Evolutionary conservation across 2,329 filamentous ascomycete genomes (phyloP).

Genomic region (Fusarium mexicanum): DNA sequence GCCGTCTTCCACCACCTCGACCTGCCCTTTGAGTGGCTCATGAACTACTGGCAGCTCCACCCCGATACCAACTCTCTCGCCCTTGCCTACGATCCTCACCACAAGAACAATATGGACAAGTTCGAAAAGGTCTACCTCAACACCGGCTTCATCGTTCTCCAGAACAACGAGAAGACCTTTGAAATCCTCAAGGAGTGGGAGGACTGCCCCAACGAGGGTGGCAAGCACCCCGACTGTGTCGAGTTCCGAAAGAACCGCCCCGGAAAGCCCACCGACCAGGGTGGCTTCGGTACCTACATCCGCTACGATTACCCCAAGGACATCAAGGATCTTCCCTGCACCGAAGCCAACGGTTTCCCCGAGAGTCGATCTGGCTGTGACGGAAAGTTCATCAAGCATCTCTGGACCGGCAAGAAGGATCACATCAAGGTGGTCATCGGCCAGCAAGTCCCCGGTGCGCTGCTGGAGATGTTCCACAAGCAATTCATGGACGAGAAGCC

Average conservation of each 20-base stretch:
- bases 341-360: constrained; percentile 56
- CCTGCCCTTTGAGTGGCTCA: constrained; percentile 57
- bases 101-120: constrained; percentile 52
- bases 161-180: constrained; percentile 59
- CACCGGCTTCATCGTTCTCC: constrained; percentile 63
- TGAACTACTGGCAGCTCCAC: constrained; percentile 58
- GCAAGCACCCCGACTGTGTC: constrained; percentile 51
- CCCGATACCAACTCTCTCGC: constrained; percentile 53
- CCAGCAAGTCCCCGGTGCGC: constrained; percentile 50
- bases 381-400: constrained; percentile 55
- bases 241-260: constrained; percentile 50
- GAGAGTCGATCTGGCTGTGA: constrained; percentile 51
- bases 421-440: constrained; percentile 53
- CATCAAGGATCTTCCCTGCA: constrained; percentile 53
- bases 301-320: constrained; percentile 54
- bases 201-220: constrained; percentile 52
- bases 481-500: constrained; percentile 48
- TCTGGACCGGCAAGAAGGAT: constrained; percentile 55
- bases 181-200: constrained; percentile 61
- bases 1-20: constrained; percentile 56
- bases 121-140: constrained; percentile 57
- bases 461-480: constrained; percentile 50
- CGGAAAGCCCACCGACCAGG: constrained; percentile 54
- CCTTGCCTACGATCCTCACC: constrained; percentile 52
- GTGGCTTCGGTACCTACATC: constrained; percentile 55